Evolutionary conservation across 345 rosid species (phyloP), one percentile per base, ranked within the genome.

Genomic region (Cardamine occulta): DNA sequence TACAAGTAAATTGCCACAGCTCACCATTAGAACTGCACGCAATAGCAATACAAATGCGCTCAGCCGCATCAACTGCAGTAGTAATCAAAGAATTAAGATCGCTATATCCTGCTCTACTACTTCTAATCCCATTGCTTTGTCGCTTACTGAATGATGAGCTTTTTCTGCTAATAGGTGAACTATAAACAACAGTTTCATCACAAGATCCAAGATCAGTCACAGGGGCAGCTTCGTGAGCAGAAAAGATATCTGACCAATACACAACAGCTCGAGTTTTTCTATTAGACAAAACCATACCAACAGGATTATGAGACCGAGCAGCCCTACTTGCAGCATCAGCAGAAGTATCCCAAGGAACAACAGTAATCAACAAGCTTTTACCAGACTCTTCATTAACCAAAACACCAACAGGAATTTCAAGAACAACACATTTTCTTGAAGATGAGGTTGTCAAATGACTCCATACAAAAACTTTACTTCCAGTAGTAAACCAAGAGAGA

Each of bases 401-500:
- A 84, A 82, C 68, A 57, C 48, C 60, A 8, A 80, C 77, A 73
- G 99, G 97, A 78, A 92, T 57, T 51, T 84, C 86, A 70, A 95
- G 89, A 82, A 75, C 79, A 74, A 81, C 61, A 61, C 93, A 90
- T 45, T 86, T 82, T 37, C 82, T 83, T 4, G 87, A 82, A 18
- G 82, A 83, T 31, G 79, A 62, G 7, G 88, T 77, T 4, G 90
- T 81, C 62, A 85, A 86, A 77, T 86, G 83, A 77, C 81, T 86
- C 99, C 97, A 95, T 47, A 95, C 75, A 72, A 90, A 90, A 75
- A 90, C 76, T 67, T 75, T 92, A 44, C 79, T 84, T 64, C 88
- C 91, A 76, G 81, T 83, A 35, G 87, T 80, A 76, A 92, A 85
- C 99, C 97, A 95, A 34, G 91, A 87, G 53, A 88, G 91, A 58